Percentiles rank a stretch among this genome's conserved stretches.
Evolutionary conservation across 345 rosid species (phyloP).

Genomic region (Citrus hindsii): DNA sequence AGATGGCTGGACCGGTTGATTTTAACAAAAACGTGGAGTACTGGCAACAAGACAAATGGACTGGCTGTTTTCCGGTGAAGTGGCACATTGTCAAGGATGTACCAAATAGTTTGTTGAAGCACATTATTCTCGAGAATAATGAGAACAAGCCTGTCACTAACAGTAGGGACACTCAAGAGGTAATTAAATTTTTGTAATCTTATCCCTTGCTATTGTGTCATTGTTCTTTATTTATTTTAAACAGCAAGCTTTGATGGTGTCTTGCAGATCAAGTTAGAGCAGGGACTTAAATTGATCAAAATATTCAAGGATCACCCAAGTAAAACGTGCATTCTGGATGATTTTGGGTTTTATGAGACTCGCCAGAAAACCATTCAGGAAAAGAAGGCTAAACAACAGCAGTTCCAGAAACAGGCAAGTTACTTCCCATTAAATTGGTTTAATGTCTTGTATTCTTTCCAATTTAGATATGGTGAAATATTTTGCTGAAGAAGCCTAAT

Average conservation of each 20-base stretch:
- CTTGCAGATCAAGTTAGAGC: conserved; percentile 62
- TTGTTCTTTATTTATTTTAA: not conserved
- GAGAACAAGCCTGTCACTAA: conserved; percentile 96
- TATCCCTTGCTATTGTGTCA: not conserved
- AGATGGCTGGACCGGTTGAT: conserved; percentile 89
- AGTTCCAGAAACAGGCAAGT: conserved; percentile 58
- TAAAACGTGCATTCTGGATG: conserved; percentile 86
- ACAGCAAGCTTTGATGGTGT: not conserved
- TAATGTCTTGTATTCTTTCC: not conserved
- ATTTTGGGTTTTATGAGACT: conserved; percentile 77
- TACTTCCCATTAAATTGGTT: not conserved
- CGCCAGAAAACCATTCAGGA: conserved; percentile 79
- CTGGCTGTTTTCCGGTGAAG: conserved; percentile 86
- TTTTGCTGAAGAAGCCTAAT: not conserved
- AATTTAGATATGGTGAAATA: not conserved
- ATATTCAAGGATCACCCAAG: conserved; percentile 75
- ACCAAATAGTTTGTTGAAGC: conserved; percentile 86
- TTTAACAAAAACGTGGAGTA: conserved; percentile 71
- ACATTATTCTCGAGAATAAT: conserved; percentile 87
- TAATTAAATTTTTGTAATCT: conserved; percentile 10
- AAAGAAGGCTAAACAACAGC: conserved; percentile 77
- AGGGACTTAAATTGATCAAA: conserved; percentile 73
- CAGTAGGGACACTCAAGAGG: conserved; percentile 97
- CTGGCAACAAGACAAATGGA: conserved; percentile 99
- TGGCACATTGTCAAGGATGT: conserved; percentile 95